Evolutionary conservation across 73 alveolate genomes (phyloP).

Genomic region (Tetrahymena malaccensis): DNA sequence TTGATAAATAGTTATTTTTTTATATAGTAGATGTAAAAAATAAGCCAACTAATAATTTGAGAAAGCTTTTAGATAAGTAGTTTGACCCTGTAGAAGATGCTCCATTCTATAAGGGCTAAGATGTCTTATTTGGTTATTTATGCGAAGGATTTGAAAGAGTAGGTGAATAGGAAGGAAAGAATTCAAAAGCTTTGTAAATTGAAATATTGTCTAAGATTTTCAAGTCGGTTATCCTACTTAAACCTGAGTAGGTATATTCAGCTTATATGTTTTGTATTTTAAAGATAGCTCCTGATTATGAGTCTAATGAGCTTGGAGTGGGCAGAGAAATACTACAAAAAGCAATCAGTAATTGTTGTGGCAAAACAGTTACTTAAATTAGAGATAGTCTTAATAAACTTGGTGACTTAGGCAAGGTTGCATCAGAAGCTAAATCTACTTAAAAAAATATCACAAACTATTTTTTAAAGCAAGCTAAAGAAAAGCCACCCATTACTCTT

Average conservation of each 20-base stretch:
- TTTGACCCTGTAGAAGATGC: neutral
- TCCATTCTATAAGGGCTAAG: neutral
- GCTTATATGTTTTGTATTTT: slow-evolving; percentile 81
- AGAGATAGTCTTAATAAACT: slow-evolving; percentile 71
- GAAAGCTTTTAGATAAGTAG: neutral
- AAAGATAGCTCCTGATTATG: slow-evolving; percentile 93
- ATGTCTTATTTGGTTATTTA: neutral
- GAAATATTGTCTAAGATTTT: neutral
- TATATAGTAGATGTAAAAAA: neutral
- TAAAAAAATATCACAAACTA: slow-evolving; percentile 71
- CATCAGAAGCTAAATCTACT: slow-evolving; percentile 74
- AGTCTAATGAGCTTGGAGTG: slow-evolving; percentile 89
- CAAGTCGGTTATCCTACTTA: neutral
- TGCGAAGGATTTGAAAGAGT: neutral
- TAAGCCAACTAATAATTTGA: neutral
- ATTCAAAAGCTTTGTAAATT: neutral
- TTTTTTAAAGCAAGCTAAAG: slow-evolving; percentile 55
- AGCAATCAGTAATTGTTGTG: slow-evolving; percentile 86
- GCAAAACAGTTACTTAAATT: slow-evolving; percentile 69
- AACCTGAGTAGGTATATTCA: neutral
- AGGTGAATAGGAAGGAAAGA: neutral
- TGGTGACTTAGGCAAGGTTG: slow-evolving; percentile 96
- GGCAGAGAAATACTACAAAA: slow-evolving; percentile 86
- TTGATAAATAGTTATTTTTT: neutral
- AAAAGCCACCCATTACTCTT: slow-evolving; percentile 22